Base-by-base conservation (phyloP, 495 filamentous ascomycete genomes). In the Penicillium paxilli region DNA sequence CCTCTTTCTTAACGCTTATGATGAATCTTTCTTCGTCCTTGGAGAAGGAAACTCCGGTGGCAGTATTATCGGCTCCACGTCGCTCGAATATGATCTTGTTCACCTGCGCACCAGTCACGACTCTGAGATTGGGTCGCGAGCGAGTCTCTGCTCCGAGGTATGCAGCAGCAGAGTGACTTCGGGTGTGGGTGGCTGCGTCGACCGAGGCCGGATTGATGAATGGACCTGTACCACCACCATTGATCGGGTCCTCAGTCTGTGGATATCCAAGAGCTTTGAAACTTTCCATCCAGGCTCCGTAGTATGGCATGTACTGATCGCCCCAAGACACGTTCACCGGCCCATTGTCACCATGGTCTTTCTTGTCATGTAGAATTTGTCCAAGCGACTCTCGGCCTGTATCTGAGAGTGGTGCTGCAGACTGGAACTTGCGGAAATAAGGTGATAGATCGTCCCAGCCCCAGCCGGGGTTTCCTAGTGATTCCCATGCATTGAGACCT, bases 401-500 rank as follows among this genome's bases (percentile, higher is more conserved):
- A 7, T 51, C 42, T 4, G 59, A 60, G 2, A 60, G 62, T 1
- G 55, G 33, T 5, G 54, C 40, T 1, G 47, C 48, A 0, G 45
- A 61, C 6, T 59, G 52, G 22, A 55, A 63, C 22, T 66, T 68
- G 21, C 55, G 51, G 8, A 61, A 21, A 57, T 82, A 83, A 4
- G 78, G 79, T 9, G 63, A 55, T 26, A 85, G 26, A 2, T 63
- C 63, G 37, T 77, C 71, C 59, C 67, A 84, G 35, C 67, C 62
- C 82, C 82, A 85, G n/a, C 75, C 75, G 5, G 65, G 53, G 49
- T 82, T 83, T 12, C 82, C 82, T 40, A 84, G 54, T 12, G 62
- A 56, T 2, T 60, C 72, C 81, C 81, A 83, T 5, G 74, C 67
- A 48, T 83, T 76, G 16, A 83, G 57, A 14, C 65, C 69, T 5